Conservation (phyloP, 2,329 filamentous ascomycete species). For the Fusarium pilosicola region DNA sequence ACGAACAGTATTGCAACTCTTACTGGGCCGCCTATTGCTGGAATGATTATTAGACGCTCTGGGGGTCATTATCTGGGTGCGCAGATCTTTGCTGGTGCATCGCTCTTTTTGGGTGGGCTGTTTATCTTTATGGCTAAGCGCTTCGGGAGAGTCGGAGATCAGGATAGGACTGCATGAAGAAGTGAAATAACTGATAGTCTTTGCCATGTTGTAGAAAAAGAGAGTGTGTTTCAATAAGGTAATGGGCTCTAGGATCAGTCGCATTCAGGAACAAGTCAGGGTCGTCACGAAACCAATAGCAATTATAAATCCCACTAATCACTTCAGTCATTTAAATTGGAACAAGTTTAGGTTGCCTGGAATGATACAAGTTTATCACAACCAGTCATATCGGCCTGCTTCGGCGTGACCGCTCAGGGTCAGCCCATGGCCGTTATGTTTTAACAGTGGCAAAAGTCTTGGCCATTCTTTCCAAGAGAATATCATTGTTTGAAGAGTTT, state of each 20-base stretch:
- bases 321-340: too few relatives aligned
- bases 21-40: not conserved
- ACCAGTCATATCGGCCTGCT: not conserved
- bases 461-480: fast-evolving
- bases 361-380: not conserved
- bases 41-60: not conserved
- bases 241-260: not conserved
- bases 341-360: not conserved
- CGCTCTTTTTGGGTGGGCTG: not conserved
- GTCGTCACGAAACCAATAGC: not conserved
- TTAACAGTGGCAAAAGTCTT: fast-evolving
- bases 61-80: not conserved
- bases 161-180: not conserved
- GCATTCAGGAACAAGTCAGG: not conserved
- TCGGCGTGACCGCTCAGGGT: not conserved
- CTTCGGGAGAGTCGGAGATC: not conserved
- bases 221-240: not conserved
- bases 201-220: too few relatives aligned
- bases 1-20: not conserved
- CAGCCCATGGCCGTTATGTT: fast-evolving
- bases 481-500: too few relatives aligned
- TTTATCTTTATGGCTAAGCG: not conserved
- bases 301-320: not conserved
- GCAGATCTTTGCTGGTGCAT: not conserved
- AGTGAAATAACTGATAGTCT: not conserved